Evolutionary conservation across 768 basidiomycete genomes (phyloP), one percentile per base, ranked within the genome.

Genomic region (Tremella yokohamensis): DNA sequence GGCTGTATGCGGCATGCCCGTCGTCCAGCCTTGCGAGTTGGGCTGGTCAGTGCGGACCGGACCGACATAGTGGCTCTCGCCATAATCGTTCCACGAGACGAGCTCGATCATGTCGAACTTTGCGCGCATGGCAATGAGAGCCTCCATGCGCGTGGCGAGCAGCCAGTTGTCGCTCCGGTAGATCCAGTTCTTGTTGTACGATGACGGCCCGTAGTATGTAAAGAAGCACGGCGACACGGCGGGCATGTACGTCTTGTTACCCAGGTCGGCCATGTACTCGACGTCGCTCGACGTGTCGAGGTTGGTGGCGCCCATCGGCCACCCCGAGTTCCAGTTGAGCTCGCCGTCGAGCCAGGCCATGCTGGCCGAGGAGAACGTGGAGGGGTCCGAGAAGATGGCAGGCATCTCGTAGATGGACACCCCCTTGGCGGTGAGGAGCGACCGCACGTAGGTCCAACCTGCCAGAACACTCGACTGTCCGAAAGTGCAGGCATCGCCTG

Each of bases 311-410:
- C 54, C 57, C 54, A 81, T 81, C 2, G 89, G 88, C 89, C 89
- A 91, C 38, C 80, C 89, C 24, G 82, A 82, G 72, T 91, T 88
- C 86, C 86, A 91, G 52, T 76, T 75, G 50, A 76, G 60, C 40
- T 74, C 68, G 22, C 73, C 77, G 51, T 78, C 75, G 57, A 76
- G 60, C 70, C 70, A 74, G 6, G 84, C 86, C 45, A 55, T 59
- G 19, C 50, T 58, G 38, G 49, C n/a, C 19, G n/a, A 48, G 11
- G 25, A 45, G 45, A 72, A 69, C 1, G 62, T 61, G 16, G 62
- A 54, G 1, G 60, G 58, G 40, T 70, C 67, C 26, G 51, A 48
- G 58, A 58, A 70, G 50, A 63, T 58, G 29, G 72, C 62, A 49
- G 56, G 57, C 38, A 68, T 51, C 53, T 71, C 58, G 57, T n/a